phyloP scores from a whole-genome alignment of 148 eudicot species.

The Talinum fruticosum region DNA sequence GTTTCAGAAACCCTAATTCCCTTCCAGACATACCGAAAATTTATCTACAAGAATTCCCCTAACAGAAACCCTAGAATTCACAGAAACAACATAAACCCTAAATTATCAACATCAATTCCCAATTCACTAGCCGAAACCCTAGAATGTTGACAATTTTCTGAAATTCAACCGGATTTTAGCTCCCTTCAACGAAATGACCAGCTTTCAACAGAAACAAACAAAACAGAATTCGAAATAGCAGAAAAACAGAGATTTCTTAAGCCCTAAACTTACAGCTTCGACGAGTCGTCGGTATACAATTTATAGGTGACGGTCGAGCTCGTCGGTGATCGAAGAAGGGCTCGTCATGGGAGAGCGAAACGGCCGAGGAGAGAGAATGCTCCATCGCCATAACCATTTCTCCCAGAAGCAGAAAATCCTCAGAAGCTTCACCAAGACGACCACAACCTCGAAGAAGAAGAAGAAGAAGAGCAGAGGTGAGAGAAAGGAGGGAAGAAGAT shows the following conservation, averaged over 20 bases:
- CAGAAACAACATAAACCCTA: conserved; percentile 10
- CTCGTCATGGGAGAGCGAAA: conserved; percentile 18
- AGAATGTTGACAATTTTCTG: conserved; percentile 4
- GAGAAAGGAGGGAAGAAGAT: neutral
- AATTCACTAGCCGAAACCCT: conserved; percentile 2
- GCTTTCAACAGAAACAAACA: neutral
- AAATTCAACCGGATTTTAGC: neutral
- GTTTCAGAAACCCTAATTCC: conserved; percentile 60
- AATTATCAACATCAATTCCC: neutral
- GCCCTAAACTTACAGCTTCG: conserved; percentile 60
- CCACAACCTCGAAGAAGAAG: neutral
- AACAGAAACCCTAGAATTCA: conserved; percentile 17
- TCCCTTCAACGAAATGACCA: neutral
- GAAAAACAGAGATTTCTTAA: conserved; percentile 16
- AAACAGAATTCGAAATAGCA: neutral
- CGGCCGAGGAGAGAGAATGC: conserved; percentile 33
- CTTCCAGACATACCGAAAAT: conserved; percentile 46
- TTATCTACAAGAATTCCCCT: conserved; percentile 4
- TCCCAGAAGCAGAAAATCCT: neutral
- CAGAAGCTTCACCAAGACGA: neutral
- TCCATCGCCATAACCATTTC: conserved; percentile 47
- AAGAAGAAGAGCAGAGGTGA: neutral
- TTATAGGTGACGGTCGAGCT: conserved; percentile 33
- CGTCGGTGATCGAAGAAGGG: conserved; percentile 34
- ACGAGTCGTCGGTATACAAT: conserved; percentile 34